These are phyloP conservation scores for Ensete ventricosum DNA, from an alignment of 176 grass and related monocot genomes.

Conservation along the genomic window DNA sequence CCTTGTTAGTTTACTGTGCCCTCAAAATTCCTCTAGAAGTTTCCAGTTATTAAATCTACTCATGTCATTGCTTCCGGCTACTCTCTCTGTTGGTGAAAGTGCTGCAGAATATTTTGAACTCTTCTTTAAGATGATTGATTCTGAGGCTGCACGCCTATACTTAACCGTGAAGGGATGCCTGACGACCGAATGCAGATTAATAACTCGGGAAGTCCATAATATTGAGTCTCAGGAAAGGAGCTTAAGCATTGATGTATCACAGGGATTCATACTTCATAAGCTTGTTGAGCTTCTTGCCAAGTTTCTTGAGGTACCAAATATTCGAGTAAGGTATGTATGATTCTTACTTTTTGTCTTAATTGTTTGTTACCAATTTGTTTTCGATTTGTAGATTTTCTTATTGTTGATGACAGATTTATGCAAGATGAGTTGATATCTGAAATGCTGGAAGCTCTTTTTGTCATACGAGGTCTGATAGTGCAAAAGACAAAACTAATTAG, in stretches of 20 bases:
- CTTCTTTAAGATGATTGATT: conserved; percentile 78
- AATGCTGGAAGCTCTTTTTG: conserved; percentile 72
- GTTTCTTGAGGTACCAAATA: conserved; percentile 93
- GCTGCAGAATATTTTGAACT: conserved; percentile 95
- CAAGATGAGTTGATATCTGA: conserved; percentile 70
- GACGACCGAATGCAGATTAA: conserved; percentile 60
- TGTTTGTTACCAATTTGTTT: neutral
- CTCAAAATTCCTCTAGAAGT: conserved; percentile 59
- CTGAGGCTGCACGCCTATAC: conserved; percentile 68
- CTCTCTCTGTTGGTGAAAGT: conserved; percentile 70
- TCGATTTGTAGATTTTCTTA: neutral
- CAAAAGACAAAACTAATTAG: conserved; percentile 97
- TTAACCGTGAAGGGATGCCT: conserved; percentile 81
- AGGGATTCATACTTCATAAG: conserved; percentile 94
- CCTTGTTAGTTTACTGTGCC: conserved; percentile 80
- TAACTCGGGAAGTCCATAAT: conserved; percentile 81
- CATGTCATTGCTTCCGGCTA: conserved; percentile 68
- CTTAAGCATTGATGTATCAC: conserved; percentile 84
- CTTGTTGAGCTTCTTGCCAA: conserved; percentile 92
- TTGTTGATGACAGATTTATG: conserved; percentile 63
- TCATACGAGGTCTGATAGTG: conserved; percentile 86
- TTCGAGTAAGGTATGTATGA: conserved; percentile 63
- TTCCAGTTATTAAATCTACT: conserved; percentile 94
- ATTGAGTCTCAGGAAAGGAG: conserved; percentile 94
- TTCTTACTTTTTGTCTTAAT: neutral